Evolutionary conservation across 2,329 filamentous ascomycete genomes (phyloP), one percentile per base, ranked within the genome.

Genomic region (Aspergillus terreus): DNA sequence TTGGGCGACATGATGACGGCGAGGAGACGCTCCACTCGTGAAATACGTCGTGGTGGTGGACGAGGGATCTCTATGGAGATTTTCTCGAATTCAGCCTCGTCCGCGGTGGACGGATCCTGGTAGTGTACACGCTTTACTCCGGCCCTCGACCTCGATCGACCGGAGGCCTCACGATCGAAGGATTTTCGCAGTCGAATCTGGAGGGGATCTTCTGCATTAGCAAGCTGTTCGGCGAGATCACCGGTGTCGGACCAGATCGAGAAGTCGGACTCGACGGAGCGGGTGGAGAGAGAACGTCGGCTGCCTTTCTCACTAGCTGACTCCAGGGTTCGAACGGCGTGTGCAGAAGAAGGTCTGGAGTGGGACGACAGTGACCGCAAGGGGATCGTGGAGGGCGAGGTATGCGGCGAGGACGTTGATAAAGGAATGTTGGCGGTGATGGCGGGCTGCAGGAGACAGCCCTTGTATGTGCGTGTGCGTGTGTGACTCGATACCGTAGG

Each of bases 171-270:
- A 63, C 74, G 82, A 70, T 89, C 83, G 52, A 87, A 73, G 61
- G 84, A 84, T 62, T 83, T 78, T 65, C 80, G 79, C 54, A 92
- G 78, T 64, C 83, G 85, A 62, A 84, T 82, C 62, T 83, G 85
- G 61, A 95, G 80, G 53, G 90, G 89, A 70, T 96, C 90, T 73
- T 92, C 84, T 66, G 85, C 84, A 77, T 88, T 86, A 65, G 83
- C 88, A 63, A 92, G 80, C 79, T 95, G 92, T 76, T 96, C 92
- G 66, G 90, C 90, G 64, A 97, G 83, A 74, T 97, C 94, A 67
- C 91, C 92, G 42, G 92, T 96, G 72, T 96, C 91, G 68, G 89
- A 92, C 91, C 90, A 96, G 63, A 88, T 84, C 53, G 86, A 90
- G 71, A 89, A 88, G 64, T 87, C 83, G 55, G 84, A 87, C 70